Evolutionary conservation across 2,329 filamentous ascomycete genomes (phyloP).

Genomic region (Colletotrichum cuscutae): DNA sequence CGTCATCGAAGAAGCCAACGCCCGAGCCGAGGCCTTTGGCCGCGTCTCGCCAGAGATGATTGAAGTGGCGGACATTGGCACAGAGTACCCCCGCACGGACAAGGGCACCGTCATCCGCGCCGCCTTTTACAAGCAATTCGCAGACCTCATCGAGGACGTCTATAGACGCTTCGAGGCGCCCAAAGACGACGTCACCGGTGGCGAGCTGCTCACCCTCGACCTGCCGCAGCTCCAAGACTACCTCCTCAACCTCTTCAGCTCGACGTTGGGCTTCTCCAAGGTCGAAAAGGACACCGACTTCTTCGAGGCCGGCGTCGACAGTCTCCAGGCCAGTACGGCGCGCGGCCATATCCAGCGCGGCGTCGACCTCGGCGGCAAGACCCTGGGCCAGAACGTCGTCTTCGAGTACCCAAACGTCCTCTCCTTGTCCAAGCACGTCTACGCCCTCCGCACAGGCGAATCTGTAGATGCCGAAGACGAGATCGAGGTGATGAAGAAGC

Average conservation of each 20-base stretch:
- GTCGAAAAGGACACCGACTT: slow-evolving; percentile 48
- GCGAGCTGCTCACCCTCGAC: slow-evolving; percentile 21
- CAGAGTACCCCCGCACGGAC: slow-evolving; percentile 57
- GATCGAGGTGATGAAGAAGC: slow-evolving; percentile 43
- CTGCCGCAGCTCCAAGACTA: slow-evolving; percentile 41
- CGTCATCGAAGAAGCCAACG: slow-evolving; percentile 61
- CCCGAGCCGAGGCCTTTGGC: slow-evolving; percentile 60
- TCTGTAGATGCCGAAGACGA: slow-evolving; percentile 37
- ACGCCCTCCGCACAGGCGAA: slow-evolving; percentile 38
- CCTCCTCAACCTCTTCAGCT: slow-evolving; percentile 38
- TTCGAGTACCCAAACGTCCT: slow-evolving; percentile 53
- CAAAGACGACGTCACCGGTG: slow-evolving; percentile 8
- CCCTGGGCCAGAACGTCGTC: slow-evolving; percentile 48
- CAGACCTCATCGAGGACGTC: slow-evolving; percentile 51
- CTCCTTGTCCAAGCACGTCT: slow-evolving; percentile 46
- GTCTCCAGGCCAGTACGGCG: slow-evolving; percentile 56
- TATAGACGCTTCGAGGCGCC: slow-evolving; percentile 35
- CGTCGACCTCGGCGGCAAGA: slow-evolving; percentile 47
- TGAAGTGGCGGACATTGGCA: slow-evolving; percentile 54
- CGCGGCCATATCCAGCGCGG: slow-evolving; percentile 51
- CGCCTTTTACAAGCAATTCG: slow-evolving; percentile 57
- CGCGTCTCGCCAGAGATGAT: slow-evolving; percentile 65
- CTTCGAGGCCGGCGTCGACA: slow-evolving; percentile 57
- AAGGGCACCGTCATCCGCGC: slow-evolving; percentile 61
- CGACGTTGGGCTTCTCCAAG: slow-evolving; percentile 42